These are phyloP conservation scores for Calonectria pteridis DNA, from an alignment of 2,329 filamentous ascomycete species.

Conservation along the genomic window DNA sequence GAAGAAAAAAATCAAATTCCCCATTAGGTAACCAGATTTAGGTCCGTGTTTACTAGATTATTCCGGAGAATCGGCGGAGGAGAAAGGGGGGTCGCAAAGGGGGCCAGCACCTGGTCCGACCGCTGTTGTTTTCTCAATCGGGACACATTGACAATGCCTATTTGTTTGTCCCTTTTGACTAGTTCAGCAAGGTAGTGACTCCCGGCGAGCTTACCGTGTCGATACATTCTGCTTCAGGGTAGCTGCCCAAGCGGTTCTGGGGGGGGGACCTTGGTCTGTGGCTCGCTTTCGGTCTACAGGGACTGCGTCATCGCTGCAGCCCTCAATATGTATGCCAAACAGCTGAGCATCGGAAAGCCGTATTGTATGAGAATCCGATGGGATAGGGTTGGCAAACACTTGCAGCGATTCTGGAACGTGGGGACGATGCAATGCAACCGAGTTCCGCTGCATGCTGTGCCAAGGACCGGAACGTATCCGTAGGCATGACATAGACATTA, in stretches of 20 bases:
- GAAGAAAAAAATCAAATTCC: neutral
- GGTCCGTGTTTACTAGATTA: neutral
- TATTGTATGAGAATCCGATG: neutral
- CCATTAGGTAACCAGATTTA: neutral
- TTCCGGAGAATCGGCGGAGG: neutral
- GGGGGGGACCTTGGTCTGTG: neutral
- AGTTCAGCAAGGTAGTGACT: neutral
- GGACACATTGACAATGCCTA: neutral
- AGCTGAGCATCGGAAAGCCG: neutral
- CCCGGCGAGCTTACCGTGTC: neutral
- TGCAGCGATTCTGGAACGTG: neutral
- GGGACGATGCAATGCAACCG: neutral
- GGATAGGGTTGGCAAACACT: neutral
- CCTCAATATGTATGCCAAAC: neutral
- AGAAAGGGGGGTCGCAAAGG: neutral
- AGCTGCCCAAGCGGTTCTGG: neutral
- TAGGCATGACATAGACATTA: neutral
- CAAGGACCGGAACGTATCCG: neutral
- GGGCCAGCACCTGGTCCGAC: neutral
- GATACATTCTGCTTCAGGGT: neutral
- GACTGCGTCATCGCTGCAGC: neutral
- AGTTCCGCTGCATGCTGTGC: neutral
- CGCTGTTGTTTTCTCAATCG: neutral
- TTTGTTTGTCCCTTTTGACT: neutral
- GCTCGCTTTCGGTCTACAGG: neutral